Evolutionary conservation across 352 stramenopile genomes (phyloP).

Genomic region (Pythium pyrilobum): DNA sequence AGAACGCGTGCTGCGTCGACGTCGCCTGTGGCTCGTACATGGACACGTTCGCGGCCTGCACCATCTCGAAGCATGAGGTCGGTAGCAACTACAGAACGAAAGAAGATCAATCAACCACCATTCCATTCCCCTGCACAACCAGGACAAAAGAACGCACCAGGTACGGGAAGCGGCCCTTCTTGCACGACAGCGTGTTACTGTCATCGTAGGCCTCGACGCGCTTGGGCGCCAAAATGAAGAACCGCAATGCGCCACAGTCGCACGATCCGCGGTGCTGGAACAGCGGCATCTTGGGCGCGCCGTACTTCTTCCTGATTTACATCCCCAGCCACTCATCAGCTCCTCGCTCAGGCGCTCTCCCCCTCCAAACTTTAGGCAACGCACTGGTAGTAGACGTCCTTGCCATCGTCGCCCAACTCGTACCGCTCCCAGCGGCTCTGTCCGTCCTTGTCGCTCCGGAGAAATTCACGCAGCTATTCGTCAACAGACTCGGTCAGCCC

Average conservation of each 20-base stretch:
- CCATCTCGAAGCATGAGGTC: constrained; percentile 76
- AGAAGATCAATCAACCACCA: neutral
- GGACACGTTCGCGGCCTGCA: constrained; percentile 55
- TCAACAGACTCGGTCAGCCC: too few relatives aligned
- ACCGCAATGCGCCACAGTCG: constrained; percentile 66
- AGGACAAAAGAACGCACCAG: constrained; percentile 20
- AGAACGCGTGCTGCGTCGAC: constrained; percentile 74
- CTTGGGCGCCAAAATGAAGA: constrained; percentile 69
- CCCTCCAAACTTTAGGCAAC: neutral
- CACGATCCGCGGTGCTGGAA: constrained; percentile 73
- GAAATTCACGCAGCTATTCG: constrained; percentile 62
- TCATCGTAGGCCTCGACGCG: constrained; percentile 78
- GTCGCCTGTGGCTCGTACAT: constrained; percentile 69
- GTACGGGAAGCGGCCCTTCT: constrained; percentile 76
- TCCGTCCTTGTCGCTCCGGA: constrained; percentile 42
- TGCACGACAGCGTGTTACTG: constrained; percentile 77
- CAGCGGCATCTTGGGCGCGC: constrained; percentile 55
- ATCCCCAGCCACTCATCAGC: neutral
- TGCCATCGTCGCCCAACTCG: constrained; percentile 33
- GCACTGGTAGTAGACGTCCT: constrained; percentile 76
- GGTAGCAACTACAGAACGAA: constrained; percentile 44
- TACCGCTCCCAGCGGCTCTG: constrained; percentile 57
- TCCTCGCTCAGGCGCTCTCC: neutral
- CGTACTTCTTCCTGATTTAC: constrained; percentile 64
- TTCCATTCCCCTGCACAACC: neutral